These are phyloP conservation scores for Leccinum fallax DNA, from an alignment of 1,284 basidiomycete genomes.

Conservation along the genomic window DNA sequence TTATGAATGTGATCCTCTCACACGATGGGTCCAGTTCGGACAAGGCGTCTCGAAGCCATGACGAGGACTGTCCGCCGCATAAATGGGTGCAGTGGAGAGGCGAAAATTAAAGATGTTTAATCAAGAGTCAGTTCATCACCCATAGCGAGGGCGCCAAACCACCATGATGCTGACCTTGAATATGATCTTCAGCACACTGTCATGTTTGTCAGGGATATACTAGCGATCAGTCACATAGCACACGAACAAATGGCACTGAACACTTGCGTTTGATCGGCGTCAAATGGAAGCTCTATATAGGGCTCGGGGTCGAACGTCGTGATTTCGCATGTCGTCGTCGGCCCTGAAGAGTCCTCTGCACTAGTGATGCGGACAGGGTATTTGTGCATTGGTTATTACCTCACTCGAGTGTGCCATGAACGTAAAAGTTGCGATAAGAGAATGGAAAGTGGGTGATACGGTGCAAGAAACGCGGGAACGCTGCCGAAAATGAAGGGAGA, in stretches of 20 bases:
- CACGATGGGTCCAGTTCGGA: constrained; percentile 86
- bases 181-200: constrained; percentile 79
- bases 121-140: constrained; percentile 1
- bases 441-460: constrained; percentile 1
- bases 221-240: constrained; percentile 10
- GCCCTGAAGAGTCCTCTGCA: constrained; percentile 81
- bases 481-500: not conserved
- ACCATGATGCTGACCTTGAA: constrained; percentile 63
- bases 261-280: constrained; percentile 65
- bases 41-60: constrained; percentile 90
- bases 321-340: constrained; percentile 88
- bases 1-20: constrained; percentile 81
- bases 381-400: constrained; percentile 8
- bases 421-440: not conserved
- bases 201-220: constrained; percentile 3
- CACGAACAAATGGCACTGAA: not conserved
- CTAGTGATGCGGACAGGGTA: constrained; percentile 43
- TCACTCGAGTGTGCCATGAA: constrained; percentile 5
- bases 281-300: constrained; percentile 78
- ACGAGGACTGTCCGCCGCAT: constrained; percentile 47
- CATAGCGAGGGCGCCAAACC: not conserved
- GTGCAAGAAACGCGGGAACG: not conserved
- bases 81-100: not conserved
- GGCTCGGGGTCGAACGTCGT: constrained; percentile 85
- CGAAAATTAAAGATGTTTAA: not conserved